A percentile compares a stretch with the other conserved stretches of the same genome.
Conservation (phyloP, 208 protist genomes). For the Acanthamoeba lenticulata region DNA sequence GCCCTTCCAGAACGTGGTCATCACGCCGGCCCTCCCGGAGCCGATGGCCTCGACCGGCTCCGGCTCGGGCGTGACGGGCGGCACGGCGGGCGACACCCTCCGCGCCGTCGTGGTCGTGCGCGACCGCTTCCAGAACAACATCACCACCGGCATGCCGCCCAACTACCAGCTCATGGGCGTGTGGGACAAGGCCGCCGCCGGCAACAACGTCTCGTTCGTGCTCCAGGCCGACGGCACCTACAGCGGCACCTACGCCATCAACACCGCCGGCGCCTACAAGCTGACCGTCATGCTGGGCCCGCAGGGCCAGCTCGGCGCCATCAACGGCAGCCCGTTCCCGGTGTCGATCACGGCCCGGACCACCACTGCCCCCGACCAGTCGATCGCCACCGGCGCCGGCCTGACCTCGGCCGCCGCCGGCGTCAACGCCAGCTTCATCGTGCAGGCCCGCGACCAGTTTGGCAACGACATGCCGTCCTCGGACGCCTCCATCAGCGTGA, state of each 20-base stretch:
- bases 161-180: neutral
- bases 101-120: neutral
- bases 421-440: neutral
- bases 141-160: neutral
- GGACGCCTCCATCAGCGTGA: neutral
- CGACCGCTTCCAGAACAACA: conserved; percentile 4
- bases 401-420: neutral
- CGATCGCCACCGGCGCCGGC: neutral
- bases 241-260: neutral
- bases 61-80: neutral
- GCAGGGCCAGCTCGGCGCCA: neutral
- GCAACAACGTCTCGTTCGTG: conserved; percentile 12
- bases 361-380: neutral
- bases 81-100: neutral
- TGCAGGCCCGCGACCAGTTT: conserved; percentile 17
- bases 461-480: conserved; percentile 22
- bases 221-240: neutral
- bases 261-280: neutral
- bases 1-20: conserved; percentile 2
- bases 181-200: neutral
- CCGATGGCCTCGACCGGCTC: neutral
- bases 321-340: conserved; percentile 34
- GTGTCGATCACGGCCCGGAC: neutral
- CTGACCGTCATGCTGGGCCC: neutral
- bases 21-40: neutral